Evolutionary conservation across 2,329 filamentous ascomycete genomes (phyloP).

Genomic region (Ophiostoma ips): DNA sequence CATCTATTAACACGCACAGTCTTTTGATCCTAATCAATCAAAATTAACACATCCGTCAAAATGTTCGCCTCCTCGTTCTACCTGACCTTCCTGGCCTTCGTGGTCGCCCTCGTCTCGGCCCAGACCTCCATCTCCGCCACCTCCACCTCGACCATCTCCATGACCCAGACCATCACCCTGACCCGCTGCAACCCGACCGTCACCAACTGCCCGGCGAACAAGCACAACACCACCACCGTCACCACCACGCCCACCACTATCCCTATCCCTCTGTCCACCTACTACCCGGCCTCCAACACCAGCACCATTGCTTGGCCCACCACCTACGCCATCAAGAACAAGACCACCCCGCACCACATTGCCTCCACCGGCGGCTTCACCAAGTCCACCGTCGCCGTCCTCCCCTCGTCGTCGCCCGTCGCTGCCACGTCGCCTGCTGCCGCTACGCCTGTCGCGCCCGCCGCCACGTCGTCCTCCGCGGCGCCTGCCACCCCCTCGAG

Average conservation of each 20-base stretch:
- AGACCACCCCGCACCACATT: constrained; percentile 12
- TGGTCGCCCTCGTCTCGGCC: constrained; percentile 25
- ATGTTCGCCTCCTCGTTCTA: constrained; percentile 11
- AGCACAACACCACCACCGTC: constrained; percentile 17
- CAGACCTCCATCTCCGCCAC: constrained; percentile 19
- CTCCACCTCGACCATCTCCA: constrained; percentile 31
- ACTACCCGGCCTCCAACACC: constrained; percentile 13
- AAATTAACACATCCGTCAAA: background rate
- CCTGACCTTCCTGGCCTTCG: constrained; percentile 19
- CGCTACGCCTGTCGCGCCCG: constrained; percentile 12
- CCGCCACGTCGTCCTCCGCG: constrained; percentile 12
- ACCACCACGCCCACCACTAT: too few relatives aligned
- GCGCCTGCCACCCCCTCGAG: constrained; percentile 5
- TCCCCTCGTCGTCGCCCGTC: background rate
- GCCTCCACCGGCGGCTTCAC: constrained; percentile 12
- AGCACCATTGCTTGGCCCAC: constrained; percentile 14
- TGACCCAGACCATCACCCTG: constrained; percentile 32
- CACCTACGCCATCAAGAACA: constrained; percentile 16
- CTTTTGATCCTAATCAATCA: too few relatives aligned
- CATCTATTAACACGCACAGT: background rate
- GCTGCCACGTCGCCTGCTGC: constrained; percentile 11
- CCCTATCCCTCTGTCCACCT: constrained; percentile 7
- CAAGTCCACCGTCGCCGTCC: background rate
- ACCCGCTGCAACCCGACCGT: constrained; percentile 32
- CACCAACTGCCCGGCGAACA: constrained; percentile 29